A percentile compares a stretch with the other conserved stretches of the same genome.
These are phyloP conservation scores for Trifolium repens DNA, from an alignment of 306 rosid species.

Conservation along the genomic window DNA sequence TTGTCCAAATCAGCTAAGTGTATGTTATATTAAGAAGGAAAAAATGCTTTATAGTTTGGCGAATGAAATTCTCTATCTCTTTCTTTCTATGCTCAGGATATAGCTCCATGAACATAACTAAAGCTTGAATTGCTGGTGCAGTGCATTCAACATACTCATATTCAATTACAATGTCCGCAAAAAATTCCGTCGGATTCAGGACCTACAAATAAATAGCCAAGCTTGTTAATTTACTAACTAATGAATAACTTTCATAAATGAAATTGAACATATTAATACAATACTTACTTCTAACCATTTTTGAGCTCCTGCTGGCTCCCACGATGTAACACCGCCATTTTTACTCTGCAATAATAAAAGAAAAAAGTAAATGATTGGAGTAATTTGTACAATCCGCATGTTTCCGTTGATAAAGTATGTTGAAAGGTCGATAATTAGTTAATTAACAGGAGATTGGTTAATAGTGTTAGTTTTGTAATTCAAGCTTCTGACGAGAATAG, in stretches of 20 bases:
- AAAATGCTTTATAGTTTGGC: no score
- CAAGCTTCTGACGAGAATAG: no score
- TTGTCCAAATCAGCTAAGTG: no score
- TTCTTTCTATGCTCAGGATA: slow-evolving; percentile 51
- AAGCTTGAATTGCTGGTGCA: slow-evolving; percentile 53
- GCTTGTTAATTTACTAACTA: no score
- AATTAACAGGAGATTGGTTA: not conserved
- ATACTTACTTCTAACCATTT: slow-evolving; percentile 72
- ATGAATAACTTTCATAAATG: no score
- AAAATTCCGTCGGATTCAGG: slow-evolving; percentile 50
- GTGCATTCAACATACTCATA: slow-evolving; percentile 63
- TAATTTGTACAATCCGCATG: not conserved
- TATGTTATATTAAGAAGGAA: no score
- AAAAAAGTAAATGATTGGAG: not conserved
- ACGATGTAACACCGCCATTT: slow-evolving; percentile 43
- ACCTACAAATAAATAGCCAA: slow-evolving; percentile 12
- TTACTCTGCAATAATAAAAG: no score
- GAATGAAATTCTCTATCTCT: slow-evolving; percentile 50
- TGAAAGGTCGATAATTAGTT: not conserved
- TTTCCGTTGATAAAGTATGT: not conserved
- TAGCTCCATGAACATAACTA: slow-evolving; percentile 49
- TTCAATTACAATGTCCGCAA: slow-evolving; percentile 50
- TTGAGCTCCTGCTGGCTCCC: slow-evolving; percentile 73
- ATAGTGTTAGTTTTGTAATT: no score
- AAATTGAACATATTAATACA: no score